A percentile compares a stretch with the other conserved stretches of the same genome.
Evolutionary conservation across 768 basidiomycete genomes (phyloP).

Genomic region (Terana coerulea): DNA sequence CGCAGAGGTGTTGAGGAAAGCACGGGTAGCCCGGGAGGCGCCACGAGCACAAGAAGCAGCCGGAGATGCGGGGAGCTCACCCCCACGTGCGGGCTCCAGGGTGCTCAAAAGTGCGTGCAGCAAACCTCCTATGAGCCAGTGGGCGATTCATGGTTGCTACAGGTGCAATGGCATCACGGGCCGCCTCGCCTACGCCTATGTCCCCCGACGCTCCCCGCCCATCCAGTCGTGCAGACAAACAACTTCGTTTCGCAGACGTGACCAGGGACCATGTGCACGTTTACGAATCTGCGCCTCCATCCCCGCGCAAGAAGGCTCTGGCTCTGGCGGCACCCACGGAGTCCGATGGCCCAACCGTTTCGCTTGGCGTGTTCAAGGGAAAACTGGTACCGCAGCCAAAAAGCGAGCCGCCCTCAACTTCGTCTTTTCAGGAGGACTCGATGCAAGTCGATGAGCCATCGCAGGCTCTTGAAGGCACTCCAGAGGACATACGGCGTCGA

Average conservation of each 20-base stretch:
- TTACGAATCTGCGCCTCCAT: conserved; percentile 77
- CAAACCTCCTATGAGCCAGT: background rate
- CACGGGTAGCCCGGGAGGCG: conserved; percentile 44
- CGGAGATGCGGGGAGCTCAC: conserved; percentile 7
- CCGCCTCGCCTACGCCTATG: conserved; percentile 13
- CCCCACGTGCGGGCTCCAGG: background rate
- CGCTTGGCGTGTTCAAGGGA: conserved; percentile 36
- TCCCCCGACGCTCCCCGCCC: conserved; percentile 46
- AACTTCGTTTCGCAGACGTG: conserved; percentile 73
- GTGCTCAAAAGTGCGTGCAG: conserved; percentile 13
- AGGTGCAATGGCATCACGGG: conserved; percentile 43
- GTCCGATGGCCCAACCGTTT: conserved; percentile 32
- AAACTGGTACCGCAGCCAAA: conserved; percentile 11
- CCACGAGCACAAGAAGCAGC: conserved; percentile 5
- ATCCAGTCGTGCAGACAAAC: conserved; percentile 49
- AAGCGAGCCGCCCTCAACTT: too few relatives aligned
- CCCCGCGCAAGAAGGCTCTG: conserved; percentile 57
- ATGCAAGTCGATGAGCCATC: conserved; percentile 10
- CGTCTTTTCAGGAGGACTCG: too few relatives aligned
- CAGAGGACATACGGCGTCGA: conserved; percentile 78
- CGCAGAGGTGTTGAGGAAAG: conserved; percentile 55
- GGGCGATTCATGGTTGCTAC: conserved; percentile 19
- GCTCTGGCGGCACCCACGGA: conserved; percentile 54
- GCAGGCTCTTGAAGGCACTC: conserved; percentile 72
- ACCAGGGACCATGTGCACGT: conserved; percentile 74